Conservation (phyloP, 805 yeast genomes). For the Ogataea allantospora region DNA sequence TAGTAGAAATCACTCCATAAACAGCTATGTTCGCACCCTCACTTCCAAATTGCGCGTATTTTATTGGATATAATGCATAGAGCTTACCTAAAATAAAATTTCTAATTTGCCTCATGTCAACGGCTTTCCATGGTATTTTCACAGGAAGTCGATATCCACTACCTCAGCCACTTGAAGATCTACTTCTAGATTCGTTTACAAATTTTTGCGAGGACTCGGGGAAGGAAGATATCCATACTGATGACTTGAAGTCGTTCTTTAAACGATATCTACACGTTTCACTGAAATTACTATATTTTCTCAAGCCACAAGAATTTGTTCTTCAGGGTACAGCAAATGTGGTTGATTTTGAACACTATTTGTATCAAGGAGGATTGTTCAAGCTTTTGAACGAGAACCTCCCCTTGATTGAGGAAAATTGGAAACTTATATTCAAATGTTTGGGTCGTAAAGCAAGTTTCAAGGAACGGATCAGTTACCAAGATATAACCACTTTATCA, state of each 20-base stretch:
- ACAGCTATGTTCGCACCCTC: no score
- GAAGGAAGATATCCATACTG: slow-evolving; percentile 37
- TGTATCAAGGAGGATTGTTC: slow-evolving; percentile 41
- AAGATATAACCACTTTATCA: slow-evolving; percentile 35
- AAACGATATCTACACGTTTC: slow-evolving; percentile 32
- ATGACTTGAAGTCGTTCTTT: slow-evolving; percentile 32
- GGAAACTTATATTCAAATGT: slow-evolving; percentile 38
- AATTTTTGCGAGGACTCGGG: slow-evolving; percentile 36
- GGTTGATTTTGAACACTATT: slow-evolving; percentile 47
- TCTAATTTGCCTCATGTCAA: slow-evolving; percentile 3
- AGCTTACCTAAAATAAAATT: neutral
- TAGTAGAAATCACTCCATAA: neutral
- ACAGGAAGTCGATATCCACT: slow-evolving; percentile 27
- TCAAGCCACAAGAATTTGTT: slow-evolving; percentile 30
- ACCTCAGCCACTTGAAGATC: slow-evolving; percentile 45
- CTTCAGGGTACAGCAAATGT: slow-evolving; percentile 40
- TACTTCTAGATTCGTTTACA: slow-evolving; percentile 42
- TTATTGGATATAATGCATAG: slow-evolving; percentile 2
- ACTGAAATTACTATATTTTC: slow-evolving; percentile 28
- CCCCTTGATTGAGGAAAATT: slow-evolving; percentile 36
- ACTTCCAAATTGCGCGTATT: neutral
- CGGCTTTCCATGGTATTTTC: slow-evolving; percentile 21
- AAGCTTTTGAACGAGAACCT: slow-evolving; percentile 36
- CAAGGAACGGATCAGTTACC: slow-evolving; percentile 33
- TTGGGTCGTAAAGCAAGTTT: slow-evolving; percentile 20